These are phyloP conservation scores for Mangifera indica DNA, from an alignment of 345 rosid genomes.

Conservation along the genomic window DNA sequence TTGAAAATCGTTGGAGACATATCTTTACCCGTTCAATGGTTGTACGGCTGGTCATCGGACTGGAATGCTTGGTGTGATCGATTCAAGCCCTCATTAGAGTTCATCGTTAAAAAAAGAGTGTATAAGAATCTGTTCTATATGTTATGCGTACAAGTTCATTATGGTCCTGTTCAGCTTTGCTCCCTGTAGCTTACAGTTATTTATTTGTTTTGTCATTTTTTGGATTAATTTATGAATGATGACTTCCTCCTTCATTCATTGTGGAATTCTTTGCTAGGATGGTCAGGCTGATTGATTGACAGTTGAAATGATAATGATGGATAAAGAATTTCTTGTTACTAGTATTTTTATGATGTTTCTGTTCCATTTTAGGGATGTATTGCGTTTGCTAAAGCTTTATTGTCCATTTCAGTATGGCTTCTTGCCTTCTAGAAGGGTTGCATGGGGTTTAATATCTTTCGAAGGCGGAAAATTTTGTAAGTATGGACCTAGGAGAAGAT, in stretches of 20 bases:
- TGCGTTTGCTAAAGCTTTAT: constrained; percentile 16
- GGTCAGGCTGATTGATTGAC: neutral
- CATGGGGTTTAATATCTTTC: constrained; percentile 34
- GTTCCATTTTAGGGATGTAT: neutral
- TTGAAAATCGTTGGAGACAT: too few relatives aligned
- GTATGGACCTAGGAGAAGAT: constrained; percentile 70
- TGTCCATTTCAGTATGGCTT: constrained; percentile 38
- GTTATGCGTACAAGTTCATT: neutral
- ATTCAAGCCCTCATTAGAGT: too few relatives aligned
- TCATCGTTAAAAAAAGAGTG: too few relatives aligned
- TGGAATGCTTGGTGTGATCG: too few relatives aligned
- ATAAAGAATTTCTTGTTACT: neutral
- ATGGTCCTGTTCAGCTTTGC: constrained; percentile 2
- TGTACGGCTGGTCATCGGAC: too few relatives aligned
- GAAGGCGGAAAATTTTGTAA: constrained; percentile 24
- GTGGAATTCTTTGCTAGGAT: constrained; percentile 10
- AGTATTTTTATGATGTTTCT: constrained; percentile 12
- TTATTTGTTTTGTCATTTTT: neutral
- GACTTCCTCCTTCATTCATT: neutral
- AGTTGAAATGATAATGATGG: constrained; percentile 1
- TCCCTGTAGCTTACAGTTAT: neutral
- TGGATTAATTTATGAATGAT: neutral
- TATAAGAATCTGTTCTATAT: too few relatives aligned
- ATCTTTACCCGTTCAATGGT: too few relatives aligned
- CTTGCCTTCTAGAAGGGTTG: constrained; percentile 25